Base-by-base conservation (phyloP, 768 basidiomycete species). In the Hydnum rufescens region DNA sequence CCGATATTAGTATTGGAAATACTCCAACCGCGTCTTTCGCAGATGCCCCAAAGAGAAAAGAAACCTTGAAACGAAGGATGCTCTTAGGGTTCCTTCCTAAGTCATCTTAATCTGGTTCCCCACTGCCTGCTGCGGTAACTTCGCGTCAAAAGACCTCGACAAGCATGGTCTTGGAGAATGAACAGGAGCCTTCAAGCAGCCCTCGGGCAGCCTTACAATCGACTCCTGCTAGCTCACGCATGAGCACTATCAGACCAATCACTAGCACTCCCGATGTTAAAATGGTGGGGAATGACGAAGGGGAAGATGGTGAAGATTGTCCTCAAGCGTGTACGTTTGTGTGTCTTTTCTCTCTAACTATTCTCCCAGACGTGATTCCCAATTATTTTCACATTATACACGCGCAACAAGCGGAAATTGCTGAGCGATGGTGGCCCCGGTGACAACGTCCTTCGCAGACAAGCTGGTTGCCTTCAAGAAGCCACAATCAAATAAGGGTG, bases 381-480 rank as follows among this genome's bases (percentile, higher is more conserved):
- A n/a, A n/a, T n/a, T n/a, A n/a, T n/a, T n/a, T n/a, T n/a, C n/a
- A n/a, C n/a, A n/a, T n/a, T 39, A 22, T 39, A 39, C 13, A 13
- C 46, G 13, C 46, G n/a, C 13, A 19, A 19, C 13, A 48, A 48
- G n/a, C 46, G n/a, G 13, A 48, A 19, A n/a, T 28, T 48, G 16
- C 23, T 28, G 26, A 25, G 13, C 26, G n/a, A 48, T 16, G 52
- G 49, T 4, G 57, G 52, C 39, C 5, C 8, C 8, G 8, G n/a
- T 30, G 16, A 19, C 48, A 1, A 42, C 8, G 19, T 16, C 34
- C 16, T 59, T 59, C 39, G 52, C 54, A 39, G 18, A 55, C 5
- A 53, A 54, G 42, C 52, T 59, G 8, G 31, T 49, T 13, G 32
- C 42, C 29, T 59, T 56, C 42, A 58, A 56, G 42, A 54, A 54